Evolutionary conservation across 2,329 filamentous ascomycete species (phyloP).

Genomic region (Immersiporthe knoxdaviesiana): DNA sequence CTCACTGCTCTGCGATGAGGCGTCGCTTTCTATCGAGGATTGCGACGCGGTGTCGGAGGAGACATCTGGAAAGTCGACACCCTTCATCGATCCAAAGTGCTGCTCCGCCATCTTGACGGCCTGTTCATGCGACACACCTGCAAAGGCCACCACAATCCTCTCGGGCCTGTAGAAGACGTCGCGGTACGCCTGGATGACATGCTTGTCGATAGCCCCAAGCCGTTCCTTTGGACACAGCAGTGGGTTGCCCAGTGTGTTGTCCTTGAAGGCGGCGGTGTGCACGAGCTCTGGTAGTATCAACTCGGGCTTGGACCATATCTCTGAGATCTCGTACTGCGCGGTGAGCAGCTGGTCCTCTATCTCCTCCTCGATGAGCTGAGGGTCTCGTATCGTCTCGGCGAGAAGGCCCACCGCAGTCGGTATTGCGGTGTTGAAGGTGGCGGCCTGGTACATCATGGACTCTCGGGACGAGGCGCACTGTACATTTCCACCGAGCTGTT

Average conservation of each 20-base stretch:
- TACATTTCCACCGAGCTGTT: slow-evolving; percentile 90
- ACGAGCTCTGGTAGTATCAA: slow-evolving; percentile 93
- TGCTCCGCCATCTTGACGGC: slow-evolving; percentile 80
- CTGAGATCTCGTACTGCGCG: slow-evolving; percentile 91
- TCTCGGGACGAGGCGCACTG: slow-evolving; percentile 95
- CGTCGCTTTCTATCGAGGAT: slow-evolving; percentile 51
- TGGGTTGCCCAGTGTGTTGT: slow-evolving; percentile 94
- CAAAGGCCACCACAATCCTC: slow-evolving; percentile 91
- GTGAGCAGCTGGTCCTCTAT: slow-evolving; percentile 86
- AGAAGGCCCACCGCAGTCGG: slow-evolving; percentile 80
- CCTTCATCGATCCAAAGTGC: slow-evolving; percentile 90
- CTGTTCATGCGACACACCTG: slow-evolving; percentile 80
- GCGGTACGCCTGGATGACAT: slow-evolving; percentile 77
- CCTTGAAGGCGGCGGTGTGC: slow-evolving; percentile 93
- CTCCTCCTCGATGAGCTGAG: slow-evolving; percentile 82
- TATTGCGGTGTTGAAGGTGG: slow-evolving; percentile 94
- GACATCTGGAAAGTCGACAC: slow-evolving; percentile 50
- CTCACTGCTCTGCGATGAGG: slow-evolving; percentile 38
- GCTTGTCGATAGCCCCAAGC: slow-evolving; percentile 72
- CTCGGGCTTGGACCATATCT: slow-evolving; percentile 98
- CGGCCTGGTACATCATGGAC: slow-evolving; percentile 97
- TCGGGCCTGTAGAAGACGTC: slow-evolving; percentile 86
- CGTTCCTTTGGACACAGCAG: slow-evolving; percentile 87
- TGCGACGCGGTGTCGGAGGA: slow-evolving; percentile 64
- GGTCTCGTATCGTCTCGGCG: slow-evolving; percentile 90